Conservation (phyloP, 1,284 basidiomycete species). For the Gomphus bonarii region DNA sequence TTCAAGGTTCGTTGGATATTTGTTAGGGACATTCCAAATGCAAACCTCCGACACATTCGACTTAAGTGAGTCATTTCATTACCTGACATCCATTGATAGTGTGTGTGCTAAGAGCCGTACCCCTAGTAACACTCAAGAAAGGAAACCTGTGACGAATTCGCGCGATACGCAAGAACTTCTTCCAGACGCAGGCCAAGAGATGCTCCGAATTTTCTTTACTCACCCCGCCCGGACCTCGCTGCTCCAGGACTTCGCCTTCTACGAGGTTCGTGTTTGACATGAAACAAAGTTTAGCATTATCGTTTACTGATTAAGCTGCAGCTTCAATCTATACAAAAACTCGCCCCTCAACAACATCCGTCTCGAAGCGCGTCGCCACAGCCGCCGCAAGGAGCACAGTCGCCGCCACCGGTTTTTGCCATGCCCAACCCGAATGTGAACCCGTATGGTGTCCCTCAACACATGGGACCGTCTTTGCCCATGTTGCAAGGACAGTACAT, state of each 20-base stretch:
- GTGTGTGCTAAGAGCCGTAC: conserved; percentile 19
- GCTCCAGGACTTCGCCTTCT: conserved; percentile 89
- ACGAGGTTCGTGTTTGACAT: conserved; percentile 51
- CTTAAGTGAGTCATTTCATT: conserved; percentile 46
- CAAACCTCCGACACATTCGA: conserved; percentile 74
- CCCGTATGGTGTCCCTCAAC: conserved; percentile 50
- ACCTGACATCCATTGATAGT: conserved; percentile 5
- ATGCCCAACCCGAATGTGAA: conserved; percentile 46
- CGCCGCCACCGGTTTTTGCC: background rate
- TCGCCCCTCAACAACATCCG: conserved; percentile 23
- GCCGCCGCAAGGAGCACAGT: conserved; percentile 17
- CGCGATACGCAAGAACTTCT: conserved; percentile 87
- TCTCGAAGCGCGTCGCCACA: conserved; percentile 27
- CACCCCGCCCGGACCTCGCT: conserved; percentile 87
- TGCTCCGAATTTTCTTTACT: conserved; percentile 87
- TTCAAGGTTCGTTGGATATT: conserved; percentile 95
- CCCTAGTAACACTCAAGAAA: conserved; percentile 85
- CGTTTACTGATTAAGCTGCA: conserved; percentile 21
- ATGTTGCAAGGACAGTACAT: conserved; percentile 57
- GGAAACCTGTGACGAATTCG: conserved; percentile 93
- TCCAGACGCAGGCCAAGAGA: conserved; percentile 89
- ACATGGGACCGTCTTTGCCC: conserved; percentile 37
- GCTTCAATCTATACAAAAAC: conserved; percentile 74
- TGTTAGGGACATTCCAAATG: conserved; percentile 88
- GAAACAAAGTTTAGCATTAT: conserved; percentile 1